A percentile compares a stretch with the other conserved stretches of the same genome.
Conservation (phyloP, 2,329 filamentous ascomycete genomes). For the Trichothecium roseum region DNA sequence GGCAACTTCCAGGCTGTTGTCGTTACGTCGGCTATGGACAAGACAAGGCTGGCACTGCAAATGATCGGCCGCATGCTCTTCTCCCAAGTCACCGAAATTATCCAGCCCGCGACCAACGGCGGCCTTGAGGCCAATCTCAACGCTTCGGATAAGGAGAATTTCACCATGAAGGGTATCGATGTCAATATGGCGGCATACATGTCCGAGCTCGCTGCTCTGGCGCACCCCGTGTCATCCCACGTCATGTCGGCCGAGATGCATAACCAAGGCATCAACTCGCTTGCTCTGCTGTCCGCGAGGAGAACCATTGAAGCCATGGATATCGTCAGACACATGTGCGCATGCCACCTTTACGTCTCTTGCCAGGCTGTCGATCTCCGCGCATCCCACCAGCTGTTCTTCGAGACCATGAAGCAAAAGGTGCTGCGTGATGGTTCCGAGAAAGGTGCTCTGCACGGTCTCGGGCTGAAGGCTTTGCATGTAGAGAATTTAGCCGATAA, state of each 20-base stretch:
- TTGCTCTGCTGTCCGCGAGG: slow-evolving; percentile 49
- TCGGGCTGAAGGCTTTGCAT: slow-evolving; percentile 5
- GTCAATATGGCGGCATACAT: slow-evolving; percentile 55
- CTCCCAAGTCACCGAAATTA: slow-evolving; percentile 50
- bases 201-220: slow-evolving; percentile 50
- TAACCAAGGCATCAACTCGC: slow-evolving; percentile 57
- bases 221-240: slow-evolving; percentile 51
- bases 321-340: slow-evolving; percentile 42
- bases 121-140: slow-evolving; percentile 53
- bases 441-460: slow-evolving; percentile 8
- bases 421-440: slow-evolving; percentile 8
- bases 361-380: slow-evolving; percentile 42
- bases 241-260: slow-evolving; percentile 58
- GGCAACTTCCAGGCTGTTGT: slow-evolving; percentile 58
- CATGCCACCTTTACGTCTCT: slow-evolving; percentile 40
- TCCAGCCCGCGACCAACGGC: slow-evolving; percentile 48
- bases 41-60: slow-evolving; percentile 26
- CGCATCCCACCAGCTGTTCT: slow-evolving; percentile 17
- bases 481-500: slow-evolving; percentile 3
- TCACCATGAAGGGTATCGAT: slow-evolving; percentile 55
- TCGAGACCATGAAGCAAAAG: slow-evolving; percentile 11
- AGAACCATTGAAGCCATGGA: slow-evolving; percentile 47
- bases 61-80: slow-evolving; percentile 50
- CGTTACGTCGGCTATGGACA: slow-evolving; percentile 57
- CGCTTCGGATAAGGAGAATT: slow-evolving; percentile 47